Conservation (phyloP, 108 stramenopile species). For the Nannochloropsis granulata region DNA sequence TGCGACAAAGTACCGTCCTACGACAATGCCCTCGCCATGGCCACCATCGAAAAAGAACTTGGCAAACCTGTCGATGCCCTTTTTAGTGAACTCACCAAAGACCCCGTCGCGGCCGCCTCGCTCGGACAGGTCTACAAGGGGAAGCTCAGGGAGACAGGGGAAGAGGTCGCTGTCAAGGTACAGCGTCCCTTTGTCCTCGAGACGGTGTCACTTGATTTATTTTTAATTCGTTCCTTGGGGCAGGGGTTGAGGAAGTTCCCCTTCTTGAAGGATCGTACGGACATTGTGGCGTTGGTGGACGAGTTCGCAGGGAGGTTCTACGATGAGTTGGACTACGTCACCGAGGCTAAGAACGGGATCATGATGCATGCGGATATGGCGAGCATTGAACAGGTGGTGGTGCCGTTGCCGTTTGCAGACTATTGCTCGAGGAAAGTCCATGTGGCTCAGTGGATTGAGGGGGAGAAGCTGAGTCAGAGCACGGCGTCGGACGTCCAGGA, state of each 20-base stretch:
- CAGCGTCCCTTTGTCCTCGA: slow-evolving; percentile 71
- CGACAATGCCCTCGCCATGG: slow-evolving; percentile 59
- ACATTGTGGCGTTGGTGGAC: slow-evolving; percentile 74
- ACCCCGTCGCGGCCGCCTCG: slow-evolving; percentile 79
- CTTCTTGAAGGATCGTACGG: slow-evolving; percentile 50
- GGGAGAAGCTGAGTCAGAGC: slow-evolving; percentile 73
- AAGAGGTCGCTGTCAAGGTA: slow-evolving; percentile 62
- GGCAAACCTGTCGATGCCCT: slow-evolving; percentile 57
- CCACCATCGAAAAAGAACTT: slow-evolving; percentile 68
- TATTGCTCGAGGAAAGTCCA: slow-evolving; percentile 73
- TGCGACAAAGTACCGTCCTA: slow-evolving; percentile 86
- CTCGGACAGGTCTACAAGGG: slow-evolving; percentile 56
- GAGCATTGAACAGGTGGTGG: slow-evolving; percentile 60
- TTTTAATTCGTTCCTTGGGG: slow-evolving; percentile 65
- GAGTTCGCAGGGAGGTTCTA: slow-evolving; percentile 82
- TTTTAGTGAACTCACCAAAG: slow-evolving; percentile 68
- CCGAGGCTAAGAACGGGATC: slow-evolving; percentile 71
- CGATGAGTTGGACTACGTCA: slow-evolving; percentile 80
- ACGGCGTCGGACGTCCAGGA: slow-evolving; percentile 76
- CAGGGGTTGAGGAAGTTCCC: slow-evolving; percentile 49
- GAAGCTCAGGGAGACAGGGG: slow-evolving; percentile 45
- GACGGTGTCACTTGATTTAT: slow-evolving; percentile 75
- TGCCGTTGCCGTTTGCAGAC: slow-evolving; percentile 68
- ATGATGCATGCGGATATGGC: slow-evolving; percentile 63
- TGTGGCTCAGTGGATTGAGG: slow-evolving; percentile 89